Base-by-base conservation (phyloP, 1,139 yeast species). In the Taphrina sp. region DNA sequence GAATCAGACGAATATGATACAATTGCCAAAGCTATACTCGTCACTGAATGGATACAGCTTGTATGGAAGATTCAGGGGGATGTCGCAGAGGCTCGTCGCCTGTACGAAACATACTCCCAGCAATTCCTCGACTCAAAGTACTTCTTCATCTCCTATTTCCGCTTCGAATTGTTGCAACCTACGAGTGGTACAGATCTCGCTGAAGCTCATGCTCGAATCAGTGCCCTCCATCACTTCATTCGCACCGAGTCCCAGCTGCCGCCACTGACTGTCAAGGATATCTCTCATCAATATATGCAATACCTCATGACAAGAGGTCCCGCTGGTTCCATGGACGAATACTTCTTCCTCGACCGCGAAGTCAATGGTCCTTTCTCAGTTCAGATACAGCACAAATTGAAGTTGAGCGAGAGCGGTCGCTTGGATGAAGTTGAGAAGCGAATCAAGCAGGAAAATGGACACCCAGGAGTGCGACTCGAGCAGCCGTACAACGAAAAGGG, bases 341-440 rank as follows among this genome's bases (percentile, higher is more conserved):
- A 67, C 51, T 56, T 67, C 39, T 64, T 63, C 22, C 66, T 73
- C 1, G 75, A 73, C 51, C 53, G 61, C 7, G 72, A 71, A 55
- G 63, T 66, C 19, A 65, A 67, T 52, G 74, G 74, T 2, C 69
- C 72, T 0, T 63, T 67, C 39, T 57, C 64, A 23, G 63, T 64
- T 14, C 66, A 64, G 17, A 60, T 47, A 7, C 41, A 47, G 26
- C 39, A 58, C 43, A 53, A 58, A 41, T 45, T 36, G 26, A 44
- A 44, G 22, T 29, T 55, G 12, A 51, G 46, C 17, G 58, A 58
- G 31, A 53, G 49, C 22, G 58, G 56, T 17, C 49, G 60, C 17
- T 31, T 52, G 12, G 56, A 41, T n/a, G 41, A 43, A 26, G 45
- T 36, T 19, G 58, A 53, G 41, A 33, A 35, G 12, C 39, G 67